A percentile compares a stretch with the other conserved stretches of the same genome.
These are phyloP conservation scores for Xylaria sp. DNA, from an alignment of 2,329 filamentous ascomycete genomes.

Conservation along the genomic window DNA sequence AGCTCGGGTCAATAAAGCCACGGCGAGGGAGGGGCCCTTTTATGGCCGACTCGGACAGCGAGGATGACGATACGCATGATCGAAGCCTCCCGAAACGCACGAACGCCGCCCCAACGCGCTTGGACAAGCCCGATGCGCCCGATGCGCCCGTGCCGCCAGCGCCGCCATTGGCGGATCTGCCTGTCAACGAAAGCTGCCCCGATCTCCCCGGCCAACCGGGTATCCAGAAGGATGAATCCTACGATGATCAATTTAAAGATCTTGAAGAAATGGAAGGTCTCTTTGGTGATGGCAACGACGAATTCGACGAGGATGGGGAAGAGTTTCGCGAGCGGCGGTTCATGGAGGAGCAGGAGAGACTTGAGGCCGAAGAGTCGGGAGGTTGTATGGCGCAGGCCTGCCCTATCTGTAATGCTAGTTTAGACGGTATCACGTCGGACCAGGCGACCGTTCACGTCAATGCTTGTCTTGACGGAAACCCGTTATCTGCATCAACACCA, in stretches of 20 bases:
- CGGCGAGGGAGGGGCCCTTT: conserved; percentile 62
- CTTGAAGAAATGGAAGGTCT: conserved; percentile 61
- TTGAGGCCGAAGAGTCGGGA: conserved; percentile 64
- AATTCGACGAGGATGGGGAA: conserved; percentile 57
- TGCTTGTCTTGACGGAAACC: conserved; percentile 84
- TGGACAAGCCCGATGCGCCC: background rate
- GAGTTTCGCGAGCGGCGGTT: conserved; percentile 70
- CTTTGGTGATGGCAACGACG: conserved; percentile 52
- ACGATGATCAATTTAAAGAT: conserved; percentile 44
- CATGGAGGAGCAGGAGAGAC: conserved; percentile 76
- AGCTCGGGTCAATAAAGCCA: conserved; percentile 23
- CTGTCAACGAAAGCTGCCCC: conserved; percentile 37
- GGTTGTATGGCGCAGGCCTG: conserved; percentile 57
- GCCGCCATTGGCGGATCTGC: conserved; percentile 28
- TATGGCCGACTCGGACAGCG: conserved; percentile 70
- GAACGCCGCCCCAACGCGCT: conserved; percentile 1
- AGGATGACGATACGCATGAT: conserved; percentile 42
- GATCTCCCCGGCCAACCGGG: conserved; percentile 28
- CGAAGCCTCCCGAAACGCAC: conserved; percentile 3
- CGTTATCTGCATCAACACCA: conserved; percentile 58
- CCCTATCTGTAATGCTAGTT: conserved; percentile 75
- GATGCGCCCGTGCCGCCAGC: conserved; percentile 18
- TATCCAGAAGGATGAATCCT: conserved; percentile 31
- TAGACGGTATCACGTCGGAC: conserved; percentile 65
- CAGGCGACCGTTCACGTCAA: conserved; percentile 88